Base-by-base conservation (phyloP, 1,284 basidiomycete species). In the Pseudozyma sp. region DNA sequence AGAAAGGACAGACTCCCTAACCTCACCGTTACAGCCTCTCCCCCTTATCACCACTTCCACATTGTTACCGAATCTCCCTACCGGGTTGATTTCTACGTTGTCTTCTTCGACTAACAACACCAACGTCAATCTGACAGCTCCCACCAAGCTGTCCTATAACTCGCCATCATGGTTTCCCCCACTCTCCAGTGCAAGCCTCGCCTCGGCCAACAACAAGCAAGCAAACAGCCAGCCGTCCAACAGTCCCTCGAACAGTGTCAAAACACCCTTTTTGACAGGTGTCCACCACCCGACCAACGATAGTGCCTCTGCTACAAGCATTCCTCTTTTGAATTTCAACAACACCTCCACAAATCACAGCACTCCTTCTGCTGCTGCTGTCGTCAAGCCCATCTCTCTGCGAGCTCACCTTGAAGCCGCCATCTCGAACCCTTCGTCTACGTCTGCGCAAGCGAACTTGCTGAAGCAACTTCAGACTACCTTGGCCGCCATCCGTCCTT, bases 31-130 rank as follows among this genome's bases (percentile, higher is more conserved):
- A 54, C 66, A 75, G 64, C 65, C 72, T 47, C 49, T 68, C 39
- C 47, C 68, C 66, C 65, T 30, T 45, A 16, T 57, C 46, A 53
- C 57, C 54, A 57, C 56, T 40, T 53, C 44, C 68, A 71, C 37
- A 54, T 40, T 61, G 61, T 56, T 39, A 35, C 19, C 58, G 7
- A 67, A 71, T 75, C 72, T 65, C 48, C 69, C 72, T 48, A 44
- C 54, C 66, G 71, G 71, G 71, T 74, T 66, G 71, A 74, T 74
- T 74, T 63, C 71, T 65, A 63, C 71, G 66, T 74, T 74, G 71
- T 69, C 66, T 74, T 59, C 66, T 66, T 46, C 47, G 58, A 69
- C 66, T 55, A 66, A 74, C 62, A 40, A 17, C 31, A 53, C 43
- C 37, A 53, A 50, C 56, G 37, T 66, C 58, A 57, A 54, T 47